Base-by-base conservation (phyloP, 2,329 filamentous ascomycete species). In the Blastomyces gilchristii region DNA sequence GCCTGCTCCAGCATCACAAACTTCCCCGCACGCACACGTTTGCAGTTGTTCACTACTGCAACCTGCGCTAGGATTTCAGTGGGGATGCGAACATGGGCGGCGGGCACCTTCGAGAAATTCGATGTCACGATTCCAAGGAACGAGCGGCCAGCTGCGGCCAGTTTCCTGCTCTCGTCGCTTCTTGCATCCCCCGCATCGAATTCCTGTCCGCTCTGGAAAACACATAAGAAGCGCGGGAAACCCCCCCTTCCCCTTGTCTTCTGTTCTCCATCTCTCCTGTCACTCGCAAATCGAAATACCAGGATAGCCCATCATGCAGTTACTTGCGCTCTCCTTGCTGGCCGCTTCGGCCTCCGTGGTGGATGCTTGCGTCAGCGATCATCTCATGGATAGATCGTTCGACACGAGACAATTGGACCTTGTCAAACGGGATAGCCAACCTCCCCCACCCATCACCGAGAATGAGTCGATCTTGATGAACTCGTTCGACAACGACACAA, bases 391-490 rank as follows among this genome's bases (percentile, higher is more conserved):
- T 14, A 53, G 53, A 52, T 58, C 58, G 41, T 65, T 66, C 56
- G 60, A 67, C 50, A 58, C 56, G 47, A 50, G 63, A 49, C 60
- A 65, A 45, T 59, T 56, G 14, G 41, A 22, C 47, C 67, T 71
- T 2, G 52, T 63, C n/a, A 70, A 68, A 63, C 56, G 69, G 34
- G 54, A 18, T 14, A 64, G 68, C 43, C 67, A 66, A n/a, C 70
- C 69, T 37, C 68, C 69, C 45, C 70, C 71, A 54, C 54, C 62
- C 16, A 66, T 72, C 58, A 69, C 68, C 16, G 63, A 68, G 25
- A 62, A 72, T 22, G 72, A 74, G 61, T 63, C 68, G 28, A 67
- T 71, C 16, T 58, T 74, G 43, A 37, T 70, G 43, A 69, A 66
- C 43, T 70, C 70, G 18, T 69, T 74, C 61, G 67, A 70, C 52